phyloP scores from a whole-genome alignment of 176 grass and related monocot genomes.

The Metroxylon sagu region DNA sequence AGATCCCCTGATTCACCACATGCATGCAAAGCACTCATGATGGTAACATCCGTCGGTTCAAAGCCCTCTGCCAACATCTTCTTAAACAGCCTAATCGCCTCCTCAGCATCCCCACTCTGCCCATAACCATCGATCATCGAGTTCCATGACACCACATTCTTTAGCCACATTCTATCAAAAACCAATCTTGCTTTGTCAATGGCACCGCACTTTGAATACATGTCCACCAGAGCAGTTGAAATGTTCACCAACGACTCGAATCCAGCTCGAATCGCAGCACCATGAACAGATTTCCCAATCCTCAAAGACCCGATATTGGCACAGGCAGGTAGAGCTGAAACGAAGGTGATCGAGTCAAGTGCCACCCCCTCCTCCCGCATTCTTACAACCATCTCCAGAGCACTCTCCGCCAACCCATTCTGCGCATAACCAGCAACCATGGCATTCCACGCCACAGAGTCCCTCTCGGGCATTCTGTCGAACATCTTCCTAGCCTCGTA shows the following conservation, averaged over 20 bases:
- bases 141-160: slow-evolving; percentile 50
- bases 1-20: slow-evolving; percentile 42
- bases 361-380: slow-evolving; percentile 34
- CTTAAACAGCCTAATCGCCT: slow-evolving; percentile 37
- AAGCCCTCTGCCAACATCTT: slow-evolving; percentile 34
- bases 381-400: slow-evolving; percentile 33
- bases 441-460: slow-evolving; percentile 48
- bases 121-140: slow-evolving; percentile 49
- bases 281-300: slow-evolving; percentile 26
- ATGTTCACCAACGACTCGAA: slow-evolving; percentile 39
- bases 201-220: slow-evolving; percentile 44
- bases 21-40: slow-evolving; percentile 34
- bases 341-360: slow-evolving; percentile 36
- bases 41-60: slow-evolving; percentile 31
- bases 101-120: slow-evolving; percentile 24
- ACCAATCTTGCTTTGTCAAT: slow-evolving; percentile 17
- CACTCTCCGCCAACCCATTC: slow-evolving; percentile 22
- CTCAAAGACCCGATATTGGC: slow-evolving; percentile 3
- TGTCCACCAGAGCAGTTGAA: slow-evolving; percentile 40
- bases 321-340: slow-evolving; percentile 30
- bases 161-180: slow-evolving; percentile 27
- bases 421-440: slow-evolving; percentile 36
- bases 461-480: slow-evolving; percentile 33
- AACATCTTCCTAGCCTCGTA: slow-evolving; percentile 25
- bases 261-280: slow-evolving; percentile 22